Conservation (phyloP, 345 rosid genomes). For the Nasturtium officinale region DNA sequence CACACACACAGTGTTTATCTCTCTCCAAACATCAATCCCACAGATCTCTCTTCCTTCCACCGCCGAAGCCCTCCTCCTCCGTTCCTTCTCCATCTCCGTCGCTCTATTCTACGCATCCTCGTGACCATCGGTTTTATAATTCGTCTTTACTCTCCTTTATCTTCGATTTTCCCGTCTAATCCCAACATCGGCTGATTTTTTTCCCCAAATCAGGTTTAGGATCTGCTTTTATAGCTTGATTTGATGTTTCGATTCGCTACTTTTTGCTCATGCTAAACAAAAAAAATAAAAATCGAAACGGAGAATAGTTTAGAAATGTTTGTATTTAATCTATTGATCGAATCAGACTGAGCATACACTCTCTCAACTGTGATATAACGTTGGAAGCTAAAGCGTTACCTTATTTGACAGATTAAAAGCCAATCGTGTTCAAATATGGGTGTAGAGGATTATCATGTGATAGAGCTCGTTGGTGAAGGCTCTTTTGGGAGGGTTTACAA, state of each 20-base stretch:
- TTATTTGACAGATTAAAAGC: conserved; percentile 23
- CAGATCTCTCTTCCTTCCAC: conserved; percentile 24
- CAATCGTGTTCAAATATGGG: conserved; percentile 53
- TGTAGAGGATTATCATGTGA: conserved; percentile 85
- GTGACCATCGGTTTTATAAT: conserved; percentile 11
- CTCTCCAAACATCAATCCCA: conserved; percentile 16
- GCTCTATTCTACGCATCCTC: background rate
- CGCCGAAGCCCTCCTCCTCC: conserved; percentile 8
- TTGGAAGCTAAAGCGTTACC: conserved; percentile 6
- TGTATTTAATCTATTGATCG: conserved; percentile 8
- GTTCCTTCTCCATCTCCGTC: background rate
- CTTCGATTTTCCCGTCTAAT: conserved; percentile 11
- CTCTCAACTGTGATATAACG: background rate
- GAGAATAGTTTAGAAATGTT: background rate
- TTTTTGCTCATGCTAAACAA: background rate
- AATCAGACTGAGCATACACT: background rate
- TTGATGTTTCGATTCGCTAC: conserved; percentile 14
- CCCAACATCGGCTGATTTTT: background rate
- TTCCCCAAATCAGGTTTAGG: background rate
- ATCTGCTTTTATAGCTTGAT: conserved; percentile 19
- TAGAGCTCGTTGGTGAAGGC: conserved; percentile 97
- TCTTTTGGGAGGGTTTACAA: conserved; percentile 94
- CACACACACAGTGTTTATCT: conserved; percentile 2
- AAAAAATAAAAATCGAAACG: conserved; percentile 19
- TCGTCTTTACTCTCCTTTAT: conserved; percentile 6